Conservation (phyloP, 2,329 filamentous ascomycete genomes). For the Claviceps sp. region DNA sequence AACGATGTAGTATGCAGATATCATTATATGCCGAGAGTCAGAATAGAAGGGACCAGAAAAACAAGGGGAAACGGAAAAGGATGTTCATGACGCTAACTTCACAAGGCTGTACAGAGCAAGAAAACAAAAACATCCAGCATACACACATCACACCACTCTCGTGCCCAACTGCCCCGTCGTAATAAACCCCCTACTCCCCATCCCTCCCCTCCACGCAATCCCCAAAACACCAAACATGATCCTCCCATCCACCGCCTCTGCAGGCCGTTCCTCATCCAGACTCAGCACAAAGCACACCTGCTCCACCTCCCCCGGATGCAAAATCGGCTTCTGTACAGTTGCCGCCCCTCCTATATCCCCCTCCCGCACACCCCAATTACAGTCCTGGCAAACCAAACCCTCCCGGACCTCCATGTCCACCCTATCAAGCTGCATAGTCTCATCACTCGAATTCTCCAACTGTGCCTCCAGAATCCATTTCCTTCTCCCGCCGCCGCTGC, state of each 20-base stretch:
- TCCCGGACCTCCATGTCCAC: conserved; percentile 41
- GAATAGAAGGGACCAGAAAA: not conserved
- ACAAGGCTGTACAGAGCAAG: not conserved
- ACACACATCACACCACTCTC: conserved; percentile 18
- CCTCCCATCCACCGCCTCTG: conserved; percentile 39
- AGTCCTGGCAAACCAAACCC: conserved; percentile 37
- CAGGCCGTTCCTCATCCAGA: conserved; percentile 10
- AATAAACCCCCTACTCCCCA: conserved; percentile 80
- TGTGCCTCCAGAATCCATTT: conserved; percentile 82
- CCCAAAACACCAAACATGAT: conserved; percentile 67
- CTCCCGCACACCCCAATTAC: conserved; percentile 37
- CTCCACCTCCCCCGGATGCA: conserved; percentile 50
- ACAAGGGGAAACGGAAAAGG: not conserved
- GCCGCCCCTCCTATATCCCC: not conserved
- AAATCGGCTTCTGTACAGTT: conserved; percentile 30
- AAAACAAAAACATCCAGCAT: not conserved
- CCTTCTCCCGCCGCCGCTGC: conserved; percentile 12
- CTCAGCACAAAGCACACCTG: conserved; percentile 50
- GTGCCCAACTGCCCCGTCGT: conserved; percentile 71
- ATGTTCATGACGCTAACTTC: too few relatives aligned
- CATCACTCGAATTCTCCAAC: conserved; percentile 86
- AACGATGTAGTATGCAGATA: too few relatives aligned
- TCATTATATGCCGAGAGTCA: too few relatives aligned
- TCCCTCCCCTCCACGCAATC: conserved; percentile 77
- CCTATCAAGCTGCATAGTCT: conserved; percentile 62